Base-by-base conservation (phyloP, 2,329 filamentous ascomycete genomes). In the Trichoderma koningii region DNA sequence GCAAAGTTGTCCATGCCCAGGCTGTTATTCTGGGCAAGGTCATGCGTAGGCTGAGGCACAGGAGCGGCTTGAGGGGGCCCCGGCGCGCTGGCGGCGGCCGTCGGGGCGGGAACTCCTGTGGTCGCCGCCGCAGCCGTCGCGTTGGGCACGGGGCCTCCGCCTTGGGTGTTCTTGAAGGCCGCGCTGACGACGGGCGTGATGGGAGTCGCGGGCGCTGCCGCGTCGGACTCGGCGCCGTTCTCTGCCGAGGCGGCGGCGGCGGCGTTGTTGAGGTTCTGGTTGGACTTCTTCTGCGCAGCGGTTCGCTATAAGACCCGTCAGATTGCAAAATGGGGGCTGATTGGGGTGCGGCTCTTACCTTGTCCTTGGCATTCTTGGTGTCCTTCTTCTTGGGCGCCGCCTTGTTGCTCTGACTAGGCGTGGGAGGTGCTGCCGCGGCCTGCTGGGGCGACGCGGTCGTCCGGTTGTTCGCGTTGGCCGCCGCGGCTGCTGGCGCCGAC, bases 321-420 rank as follows among this genome's bases (percentile, higher is more conserved):
- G 68, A 66, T 59, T 66, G 60, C 42, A 66, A 66, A 63, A 53
- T 38, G 63, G 55, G 55, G 60, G 28, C 9, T 19, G 30, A 17
- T 6, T 15, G 19, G 26, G 47, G 19, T 17, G 45, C 72, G 51
- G 71, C 56, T 64, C 56, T 67, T 21, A 66, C 89, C 87, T 92
- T 91, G 65, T 78, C 81, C 76, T 89, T 90, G 5, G 85, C 80
- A 67, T 81, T 83, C 76, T 89, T 89, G 5, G 78, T 80, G 38
- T 87, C 86, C 80, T 92, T 91, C 84, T 94, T 94, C 76, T 92
- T 93, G 1, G 90, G 89, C 41, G 86, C 87, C 4, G 89, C 77
- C 80, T 94, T 94, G 73, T 87, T 89, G 1, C 81, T 76, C 73
- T 92, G 89, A 59, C 86, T 88, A 1, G 91, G 91, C 4, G 91